Evolutionary conservation across 495 filamentous ascomycete species (phyloP).

Genomic region (Tuber magnatum): DNA sequence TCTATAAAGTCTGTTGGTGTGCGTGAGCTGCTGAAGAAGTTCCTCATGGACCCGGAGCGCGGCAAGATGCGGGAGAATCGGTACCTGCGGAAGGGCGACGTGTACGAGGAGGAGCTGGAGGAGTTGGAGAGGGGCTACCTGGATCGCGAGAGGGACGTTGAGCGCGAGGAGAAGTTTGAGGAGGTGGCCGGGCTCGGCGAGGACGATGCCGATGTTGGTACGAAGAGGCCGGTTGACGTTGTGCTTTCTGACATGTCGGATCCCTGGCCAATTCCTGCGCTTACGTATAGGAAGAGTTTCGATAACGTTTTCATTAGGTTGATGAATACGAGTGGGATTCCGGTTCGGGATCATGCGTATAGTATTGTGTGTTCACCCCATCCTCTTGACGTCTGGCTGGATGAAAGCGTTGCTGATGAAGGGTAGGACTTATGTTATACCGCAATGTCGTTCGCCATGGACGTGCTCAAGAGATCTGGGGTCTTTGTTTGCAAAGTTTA

Average conservation of each 20-base stretch:
- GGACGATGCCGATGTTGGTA: constrained; percentile 36
- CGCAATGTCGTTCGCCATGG: constrained; percentile 72
- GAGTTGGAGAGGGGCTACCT: constrained; percentile 49
- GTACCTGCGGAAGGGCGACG: constrained; percentile 28
- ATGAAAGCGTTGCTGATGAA: neutral
- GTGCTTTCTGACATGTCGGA: constrained; percentile 97
- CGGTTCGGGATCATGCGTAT: constrained; percentile 78
- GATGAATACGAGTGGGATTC: constrained; percentile 94
- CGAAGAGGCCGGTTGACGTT: constrained; percentile 69
- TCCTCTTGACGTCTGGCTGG: neutral
- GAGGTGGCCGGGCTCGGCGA: constrained; percentile 21
- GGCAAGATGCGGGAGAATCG: constrained; percentile 46
- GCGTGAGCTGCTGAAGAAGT: constrained; percentile 65
- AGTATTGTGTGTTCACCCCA: constrained; percentile 67
- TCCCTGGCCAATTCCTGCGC: constrained; percentile 76
- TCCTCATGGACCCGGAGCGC: constrained; percentile 59
- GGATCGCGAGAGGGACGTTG: constrained; percentile 47
- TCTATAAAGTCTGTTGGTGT: constrained; percentile 70
- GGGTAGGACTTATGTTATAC: constrained; percentile 77
- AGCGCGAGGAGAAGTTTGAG: constrained; percentile 26
- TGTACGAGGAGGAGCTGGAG: constrained; percentile 27
- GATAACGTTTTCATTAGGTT: constrained; percentile 92
- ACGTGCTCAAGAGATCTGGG: constrained; percentile 72
- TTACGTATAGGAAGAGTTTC: constrained; percentile 74
- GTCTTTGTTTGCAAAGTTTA: constrained; percentile 98